Conservation (phyloP, 2,329 filamentous ascomycete genomes). For the Aspergillus thermomutatus region DNA sequence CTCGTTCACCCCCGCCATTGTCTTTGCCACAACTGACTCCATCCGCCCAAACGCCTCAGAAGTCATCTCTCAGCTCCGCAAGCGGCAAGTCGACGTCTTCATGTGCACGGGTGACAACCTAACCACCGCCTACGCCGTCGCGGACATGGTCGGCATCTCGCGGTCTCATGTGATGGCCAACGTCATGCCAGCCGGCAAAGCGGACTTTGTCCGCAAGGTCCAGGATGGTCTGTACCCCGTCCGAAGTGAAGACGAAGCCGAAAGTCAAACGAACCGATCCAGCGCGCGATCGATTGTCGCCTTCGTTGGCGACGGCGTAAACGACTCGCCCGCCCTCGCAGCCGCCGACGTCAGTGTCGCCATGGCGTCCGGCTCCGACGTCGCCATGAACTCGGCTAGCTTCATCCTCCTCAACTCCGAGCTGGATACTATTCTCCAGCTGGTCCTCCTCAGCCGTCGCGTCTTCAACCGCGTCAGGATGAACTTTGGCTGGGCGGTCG, state of each 20-base stretch:
- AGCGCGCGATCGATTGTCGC: constrained; percentile 58
- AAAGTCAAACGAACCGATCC: constrained; percentile 7
- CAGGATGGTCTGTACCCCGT: constrained; percentile 23
- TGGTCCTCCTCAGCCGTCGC: constrained; percentile 66
- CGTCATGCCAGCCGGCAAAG: constrained; percentile 79
- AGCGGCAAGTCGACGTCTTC: constrained; percentile 70
- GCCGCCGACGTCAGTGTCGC: constrained; percentile 81
- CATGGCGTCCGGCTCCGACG: constrained; percentile 75
- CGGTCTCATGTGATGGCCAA: constrained; percentile 75
- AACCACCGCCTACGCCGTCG: constrained; percentile 80
- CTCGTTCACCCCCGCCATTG: constrained; percentile 52
- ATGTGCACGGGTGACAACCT: constrained; percentile 91
- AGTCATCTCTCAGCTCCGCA: constrained; percentile 63
- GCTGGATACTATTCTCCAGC: constrained; percentile 66
- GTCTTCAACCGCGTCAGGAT: constrained; percentile 77
- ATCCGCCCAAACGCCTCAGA: constrained; percentile 68
- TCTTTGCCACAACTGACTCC: constrained; percentile 76
- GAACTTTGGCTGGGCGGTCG: constrained; percentile 81
- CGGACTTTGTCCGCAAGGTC: constrained; percentile 39
- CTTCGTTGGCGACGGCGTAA: constrained; percentile 85
- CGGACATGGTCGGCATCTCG: constrained; percentile 70
- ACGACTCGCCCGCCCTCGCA: constrained; percentile 77
- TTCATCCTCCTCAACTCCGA: constrained; percentile 76
- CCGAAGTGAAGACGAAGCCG: constrained; percentile 1
- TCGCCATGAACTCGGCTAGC: constrained; percentile 75